A percentile compares a stretch with the other conserved stretches of the same genome.
Evolutionary conservation across 2,329 filamentous ascomycete genomes (phyloP).

Genomic region (Diaporthe nobilis): DNA sequence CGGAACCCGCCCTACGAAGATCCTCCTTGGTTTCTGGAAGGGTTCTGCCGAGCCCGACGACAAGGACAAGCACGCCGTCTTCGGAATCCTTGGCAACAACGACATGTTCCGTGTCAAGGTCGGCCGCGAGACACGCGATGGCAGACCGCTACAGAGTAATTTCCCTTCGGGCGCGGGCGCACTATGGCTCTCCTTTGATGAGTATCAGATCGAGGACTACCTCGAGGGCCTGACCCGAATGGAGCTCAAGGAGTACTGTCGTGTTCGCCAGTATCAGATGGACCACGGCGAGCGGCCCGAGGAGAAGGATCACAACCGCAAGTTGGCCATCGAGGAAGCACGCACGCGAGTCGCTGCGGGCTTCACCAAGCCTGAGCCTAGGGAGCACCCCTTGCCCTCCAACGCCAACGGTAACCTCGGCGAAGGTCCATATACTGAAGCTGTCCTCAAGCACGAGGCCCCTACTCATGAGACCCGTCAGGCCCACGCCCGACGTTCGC

Average conservation of each 20-base stretch:
- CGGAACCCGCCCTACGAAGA: constrained; percentile 69
- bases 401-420: constrained; percentile 40
- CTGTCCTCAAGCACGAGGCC: constrained; percentile 35
- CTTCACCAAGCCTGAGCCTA: constrained; percentile 44
- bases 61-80: constrained; percentile 72
- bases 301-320: constrained; percentile 65
- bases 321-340: constrained; percentile 65
- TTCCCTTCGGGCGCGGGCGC: constrained; percentile 73
- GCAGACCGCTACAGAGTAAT: constrained; percentile 70
- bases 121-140: constrained; percentile 71
- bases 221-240: constrained; percentile 64
- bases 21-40: constrained; percentile 72
- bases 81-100: constrained; percentile 73
- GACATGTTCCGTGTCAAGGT: constrained; percentile 77
- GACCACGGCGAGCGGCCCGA: constrained; percentile 66
- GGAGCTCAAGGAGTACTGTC: constrained; percentile 75
- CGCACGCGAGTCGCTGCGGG: constrained; percentile 57
- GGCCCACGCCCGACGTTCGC: constrained; percentile 54
- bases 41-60: constrained; percentile 63
- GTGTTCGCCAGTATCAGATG: constrained; percentile 71
- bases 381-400: constrained; percentile 41
- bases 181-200: constrained; percentile 74
- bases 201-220: constrained; percentile 71
- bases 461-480: constrained; percentile 59
- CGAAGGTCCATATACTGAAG: constrained; percentile 29